Conservation (phyloP, 1,139 yeast genomes). For the Diutina neorugosa region DNA sequence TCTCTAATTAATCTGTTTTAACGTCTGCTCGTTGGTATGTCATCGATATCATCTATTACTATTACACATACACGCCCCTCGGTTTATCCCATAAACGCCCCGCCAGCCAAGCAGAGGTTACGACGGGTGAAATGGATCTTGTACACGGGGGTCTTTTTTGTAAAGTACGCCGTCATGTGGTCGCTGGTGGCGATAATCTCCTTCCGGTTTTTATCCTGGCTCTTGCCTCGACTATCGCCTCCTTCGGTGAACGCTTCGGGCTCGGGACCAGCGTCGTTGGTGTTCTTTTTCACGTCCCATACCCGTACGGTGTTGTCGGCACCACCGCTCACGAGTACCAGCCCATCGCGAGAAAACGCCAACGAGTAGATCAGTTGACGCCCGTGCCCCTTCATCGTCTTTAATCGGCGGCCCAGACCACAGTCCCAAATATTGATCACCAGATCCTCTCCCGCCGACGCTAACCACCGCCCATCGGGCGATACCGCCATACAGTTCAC, state of each 20-base stretch:
- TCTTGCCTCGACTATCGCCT: conserved; percentile 5
- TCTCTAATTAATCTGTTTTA: no score
- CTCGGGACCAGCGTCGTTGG: conserved; percentile 68
- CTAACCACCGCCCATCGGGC: conserved; percentile 95
- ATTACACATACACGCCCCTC: background rate
- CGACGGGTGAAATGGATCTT: conserved; percentile 86
- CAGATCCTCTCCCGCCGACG: conserved; percentile 91
- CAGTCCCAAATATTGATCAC: conserved; percentile 89
- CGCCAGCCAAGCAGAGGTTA: conserved; percentile 86
- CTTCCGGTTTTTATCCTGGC: conserved; percentile 29
- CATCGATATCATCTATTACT: background rate
- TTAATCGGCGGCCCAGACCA: conserved; percentile 79
- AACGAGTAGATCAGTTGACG: conserved; percentile 76
- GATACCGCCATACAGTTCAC: conserved; percentile 78
- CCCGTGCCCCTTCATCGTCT: conserved; percentile 86
- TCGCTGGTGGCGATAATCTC: conserved; percentile 76
- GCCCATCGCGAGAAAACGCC: conserved; percentile 78
- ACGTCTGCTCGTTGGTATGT: no score
- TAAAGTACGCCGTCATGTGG: conserved; percentile 87
- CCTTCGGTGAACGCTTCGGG: conserved; percentile 50
- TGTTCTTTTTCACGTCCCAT: conserved; percentile 88
- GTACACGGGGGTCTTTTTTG: conserved; percentile 89
- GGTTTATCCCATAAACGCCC: conserved; percentile 41
- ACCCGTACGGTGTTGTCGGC: conserved; percentile 89
- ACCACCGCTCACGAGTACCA: conserved; percentile 82